phyloP scores from a whole-genome alignment of 2,329 filamentous ascomycete genomes.

The Microdochium bolleyi region DNA sequence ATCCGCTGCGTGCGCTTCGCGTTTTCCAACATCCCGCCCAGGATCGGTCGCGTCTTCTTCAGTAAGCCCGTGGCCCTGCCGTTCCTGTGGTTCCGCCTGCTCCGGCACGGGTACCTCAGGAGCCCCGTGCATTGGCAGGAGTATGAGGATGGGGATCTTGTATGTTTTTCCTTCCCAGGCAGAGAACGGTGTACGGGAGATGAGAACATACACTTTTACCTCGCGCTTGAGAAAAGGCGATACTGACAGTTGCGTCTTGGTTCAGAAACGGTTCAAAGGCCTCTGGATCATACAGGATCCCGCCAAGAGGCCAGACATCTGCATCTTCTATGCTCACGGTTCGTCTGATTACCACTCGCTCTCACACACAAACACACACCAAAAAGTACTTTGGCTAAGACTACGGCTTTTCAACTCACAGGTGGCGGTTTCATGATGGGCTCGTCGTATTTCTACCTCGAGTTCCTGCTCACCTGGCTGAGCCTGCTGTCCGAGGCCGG shows the following conservation, averaged over 20 bases:
- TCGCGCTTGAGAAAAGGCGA: no score
- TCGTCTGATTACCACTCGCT: conserved; percentile 12
- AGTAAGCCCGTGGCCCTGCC: conserved; percentile 64
- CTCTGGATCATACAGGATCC: conserved; percentile 62
- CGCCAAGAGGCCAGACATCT: conserved; percentile 57
- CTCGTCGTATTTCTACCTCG: conserved; percentile 74
- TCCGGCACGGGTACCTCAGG: conserved; percentile 57
- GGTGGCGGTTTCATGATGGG: conserved; percentile 81
- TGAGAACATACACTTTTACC: no score
- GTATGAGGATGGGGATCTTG: conserved; percentile 33
- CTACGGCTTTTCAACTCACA: conserved; percentile 16
- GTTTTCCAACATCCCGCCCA: conserved; percentile 62
- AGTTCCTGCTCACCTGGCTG: conserved; percentile 71
- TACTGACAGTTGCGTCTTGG: conserved; percentile 2
- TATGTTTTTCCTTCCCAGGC: neutral
- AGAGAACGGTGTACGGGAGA: no score
- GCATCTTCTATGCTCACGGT: conserved; percentile 80
- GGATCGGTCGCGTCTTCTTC: conserved; percentile 69
- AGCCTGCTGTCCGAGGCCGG: conserved; percentile 54
- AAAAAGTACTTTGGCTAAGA: neutral
- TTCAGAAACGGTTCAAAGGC: conserved; percentile 45
- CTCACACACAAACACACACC: neutral
- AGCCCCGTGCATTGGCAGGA: conserved; percentile 59
- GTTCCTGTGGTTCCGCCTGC: conserved; percentile 67
- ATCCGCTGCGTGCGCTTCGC: conserved; percentile 72